A percentile compares a stretch with the other conserved stretches of the same genome.
phyloP scores from a whole-genome alignment of 441 rosid species.

The Macaranga tanarius region DNA sequence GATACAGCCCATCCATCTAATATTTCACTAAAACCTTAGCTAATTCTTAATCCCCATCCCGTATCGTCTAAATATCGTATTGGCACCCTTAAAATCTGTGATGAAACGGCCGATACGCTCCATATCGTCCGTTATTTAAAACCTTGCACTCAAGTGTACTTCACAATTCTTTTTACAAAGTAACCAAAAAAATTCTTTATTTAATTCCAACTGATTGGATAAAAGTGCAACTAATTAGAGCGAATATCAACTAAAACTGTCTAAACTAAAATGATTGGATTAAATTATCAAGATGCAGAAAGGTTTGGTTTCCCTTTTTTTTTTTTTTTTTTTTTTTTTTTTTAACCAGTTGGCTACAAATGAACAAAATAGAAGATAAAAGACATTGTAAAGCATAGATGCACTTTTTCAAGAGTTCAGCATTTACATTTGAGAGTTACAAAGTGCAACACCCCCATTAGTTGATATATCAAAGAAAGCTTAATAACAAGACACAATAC shows the following conservation, averaged over 20 bases:
- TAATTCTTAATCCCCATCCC: no score
- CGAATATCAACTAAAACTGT: neutral
- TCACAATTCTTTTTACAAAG: no score
- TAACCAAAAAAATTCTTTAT: no score
- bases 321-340: no score
- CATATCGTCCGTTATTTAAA: no score
- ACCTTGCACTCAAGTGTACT: no score
- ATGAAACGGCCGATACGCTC: no score
- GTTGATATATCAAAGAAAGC: constrained; percentile 1
- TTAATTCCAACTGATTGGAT: no score
- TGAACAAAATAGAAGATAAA: constrained; percentile 9
- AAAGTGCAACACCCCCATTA: neutral
- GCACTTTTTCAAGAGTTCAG: neutral
- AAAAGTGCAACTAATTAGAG: neutral
- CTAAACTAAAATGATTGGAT: neutral
- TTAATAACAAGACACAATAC: constrained; percentile 17
- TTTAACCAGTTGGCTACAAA: neutral
- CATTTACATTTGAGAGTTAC: constrained; percentile 1
- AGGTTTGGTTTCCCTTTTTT: neutral
- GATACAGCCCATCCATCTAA: no score
- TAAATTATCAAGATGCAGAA: neutral
- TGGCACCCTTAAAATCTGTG: no score
- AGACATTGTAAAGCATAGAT: neutral
- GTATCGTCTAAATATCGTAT: no score
- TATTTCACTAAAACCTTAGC: no score